Evolutionary conservation across 257 asterid species (phyloP).

Genomic region (Solanum piurae): DNA sequence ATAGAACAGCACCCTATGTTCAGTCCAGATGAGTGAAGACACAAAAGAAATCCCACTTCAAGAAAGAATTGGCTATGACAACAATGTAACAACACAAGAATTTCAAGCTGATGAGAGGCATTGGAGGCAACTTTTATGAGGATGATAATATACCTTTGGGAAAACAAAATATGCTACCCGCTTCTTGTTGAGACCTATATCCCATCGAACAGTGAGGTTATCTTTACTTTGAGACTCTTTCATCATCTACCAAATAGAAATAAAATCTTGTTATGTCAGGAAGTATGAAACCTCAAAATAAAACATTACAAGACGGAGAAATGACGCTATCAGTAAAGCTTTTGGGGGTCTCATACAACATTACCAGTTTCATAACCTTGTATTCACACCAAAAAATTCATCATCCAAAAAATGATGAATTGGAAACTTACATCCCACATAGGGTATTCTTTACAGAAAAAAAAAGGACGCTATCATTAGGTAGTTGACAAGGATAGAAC

Average conservation of each 20-base stretch:
- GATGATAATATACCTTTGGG: conserved; percentile 54
- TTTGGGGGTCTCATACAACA: neutral
- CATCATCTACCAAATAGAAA: conserved; percentile 66
- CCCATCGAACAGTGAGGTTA: conserved; percentile 85
- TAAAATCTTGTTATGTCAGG: neutral
- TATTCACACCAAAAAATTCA: too few species aligned
- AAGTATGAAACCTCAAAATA: neutral
- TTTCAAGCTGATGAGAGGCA: neutral
- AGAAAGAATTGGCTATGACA: neutral
- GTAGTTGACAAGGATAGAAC: neutral
- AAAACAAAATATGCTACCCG: conserved; percentile 89
- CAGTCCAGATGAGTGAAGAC: neutral
- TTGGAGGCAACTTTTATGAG: neutral
- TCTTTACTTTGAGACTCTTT: conserved; percentile 99
- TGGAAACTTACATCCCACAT: too few species aligned
- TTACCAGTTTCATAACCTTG: neutral
- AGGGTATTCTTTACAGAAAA: neutral
- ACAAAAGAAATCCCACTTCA: neutral
- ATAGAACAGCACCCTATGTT: conserved; percentile 15
- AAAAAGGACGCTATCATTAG: neutral
- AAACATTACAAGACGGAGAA: neutral
- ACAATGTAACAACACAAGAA: neutral
- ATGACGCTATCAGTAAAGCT: neutral
- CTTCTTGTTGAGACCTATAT: conserved; percentile 94
- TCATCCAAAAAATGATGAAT: too few species aligned